Evolutionary conservation across 352 stramenopile genomes (phyloP).

Genomic region (Pythium sukuiense): DNA sequence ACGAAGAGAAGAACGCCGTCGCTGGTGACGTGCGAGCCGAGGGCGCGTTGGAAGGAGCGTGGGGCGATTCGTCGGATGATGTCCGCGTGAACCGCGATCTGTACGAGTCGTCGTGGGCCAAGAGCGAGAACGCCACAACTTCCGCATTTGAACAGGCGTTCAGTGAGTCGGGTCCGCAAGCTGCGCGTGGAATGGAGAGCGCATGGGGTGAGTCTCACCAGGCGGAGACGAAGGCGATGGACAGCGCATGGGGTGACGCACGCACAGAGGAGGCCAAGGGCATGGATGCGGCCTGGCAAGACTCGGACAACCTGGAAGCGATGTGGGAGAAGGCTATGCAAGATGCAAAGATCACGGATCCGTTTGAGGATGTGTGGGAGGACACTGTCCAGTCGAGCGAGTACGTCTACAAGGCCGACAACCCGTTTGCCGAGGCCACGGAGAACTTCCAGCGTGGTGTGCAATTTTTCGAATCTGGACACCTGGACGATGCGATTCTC

Average conservation of each 20-base stretch:
- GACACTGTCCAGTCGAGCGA: conserved; percentile 42
- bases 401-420: conserved; percentile 79
- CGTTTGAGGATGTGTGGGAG: conserved; percentile 81
- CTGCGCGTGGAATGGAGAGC: conserved; percentile 35
- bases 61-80: conserved; percentile 47
- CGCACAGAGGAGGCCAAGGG: conserved; percentile 49
- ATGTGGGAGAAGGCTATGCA: conserved; percentile 27
- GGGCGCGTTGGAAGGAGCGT: conserved; percentile 65
- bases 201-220: conserved; percentile 42
- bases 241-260: conserved; percentile 48
- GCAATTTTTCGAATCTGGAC: conserved; percentile 88
- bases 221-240: conserved; percentile 34
- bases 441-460: conserved; percentile 79
- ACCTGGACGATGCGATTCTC: conserved; percentile 91
- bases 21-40: conserved; percentile 43
- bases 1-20: conserved; percentile 80
- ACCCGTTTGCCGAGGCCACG: conserved; percentile 59
- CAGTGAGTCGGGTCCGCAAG: conserved; percentile 25
- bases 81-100: conserved; percentile 62
- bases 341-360: conserved; percentile 59
- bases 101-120: conserved; percentile 55
- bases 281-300: conserved; percentile 60
- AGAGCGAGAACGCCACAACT: conserved; percentile 31
- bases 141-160: conserved; percentile 61
- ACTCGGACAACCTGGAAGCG: conserved; percentile 54